Conservation (phyloP, 805 yeast species). For the Kodamaea kaohsiungensis region DNA sequence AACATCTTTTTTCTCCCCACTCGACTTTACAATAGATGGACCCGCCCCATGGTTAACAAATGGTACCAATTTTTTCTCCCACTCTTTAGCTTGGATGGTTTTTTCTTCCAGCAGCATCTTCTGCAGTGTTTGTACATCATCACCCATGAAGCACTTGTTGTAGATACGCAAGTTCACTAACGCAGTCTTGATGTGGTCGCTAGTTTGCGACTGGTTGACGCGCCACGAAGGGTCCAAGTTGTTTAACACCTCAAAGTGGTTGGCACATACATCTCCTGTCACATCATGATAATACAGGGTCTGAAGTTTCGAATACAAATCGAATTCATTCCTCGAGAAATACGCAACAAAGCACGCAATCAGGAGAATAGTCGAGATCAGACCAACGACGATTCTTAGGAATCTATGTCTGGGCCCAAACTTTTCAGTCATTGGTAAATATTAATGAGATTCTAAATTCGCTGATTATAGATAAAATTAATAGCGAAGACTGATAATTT, state of each 20-base stretch:
- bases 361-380: not conserved
- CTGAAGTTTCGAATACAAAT: not conserved
- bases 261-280: not conserved
- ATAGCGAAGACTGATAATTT: not conserved
- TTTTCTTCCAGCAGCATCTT: not conserved
- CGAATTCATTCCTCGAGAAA: not conserved
- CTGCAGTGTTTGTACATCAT: not conserved
- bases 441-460: not conserved
- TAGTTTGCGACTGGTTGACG: not conserved
- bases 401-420: not conserved
- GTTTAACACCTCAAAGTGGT: conserved; percentile 2
- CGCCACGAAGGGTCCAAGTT: conserved; percentile 6
- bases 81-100: not conserved
- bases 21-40: not conserved
- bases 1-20: not conserved
- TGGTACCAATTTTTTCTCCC: not conserved
- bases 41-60: conserved; percentile 2
- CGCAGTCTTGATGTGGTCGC: conserved; percentile 10
- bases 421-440: not conserved
- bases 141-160: conserved; percentile 2
- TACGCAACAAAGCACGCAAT: not conserved
- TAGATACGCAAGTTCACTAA: conserved; percentile 8
- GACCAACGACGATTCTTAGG: not conserved
- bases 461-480: no score
- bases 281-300: not conserved